Base-by-base conservation (phyloP, 1,139 yeast species). In the Sugiyamaella xylanicola region DNA sequence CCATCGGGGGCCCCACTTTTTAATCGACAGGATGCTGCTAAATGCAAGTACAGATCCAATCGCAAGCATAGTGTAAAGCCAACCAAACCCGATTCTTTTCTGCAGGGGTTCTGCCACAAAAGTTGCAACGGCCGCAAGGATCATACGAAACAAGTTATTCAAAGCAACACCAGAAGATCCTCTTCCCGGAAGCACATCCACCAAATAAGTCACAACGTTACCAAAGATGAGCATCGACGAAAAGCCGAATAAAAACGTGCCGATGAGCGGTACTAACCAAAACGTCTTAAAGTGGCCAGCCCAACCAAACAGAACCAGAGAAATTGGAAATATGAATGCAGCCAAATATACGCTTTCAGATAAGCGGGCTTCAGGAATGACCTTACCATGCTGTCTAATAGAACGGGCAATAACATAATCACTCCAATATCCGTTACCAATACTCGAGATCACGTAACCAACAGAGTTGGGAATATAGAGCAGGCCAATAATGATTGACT, bases 151-250 rank as follows among this genome's bases (percentile, higher is more conserved):
- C 58, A 90, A 77, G 65, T 89, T 90, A 65, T 87, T 89, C 56
- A 90, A 70, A 0, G 96, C 96, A 44, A 89, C 89, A 0, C 95
- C 96, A 0, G 95, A 87, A 3, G 96, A 92, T 40, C 96, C 96
- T 64, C 86, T 79, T 0, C 96, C 96, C 0, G 96, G 96, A 51
- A 90, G 76, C 0, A 91, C 83, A 68, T 90, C 96, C 1, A 90
- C 92, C 57, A 90, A 73, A 67, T 88, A 90, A 0, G 96, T 88
- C 3, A 86, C 82, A 0, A 91, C 85, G 7, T 89, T 83, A 1
- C 95, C 95, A 61, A 88, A 87, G 5, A 87, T 83, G 71, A 89
- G 81, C 95, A 89, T 87, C 21, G 90, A 83, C 0, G 93, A 87
- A 67, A 86, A 82, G 0, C 97, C 97, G 69, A 86, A 87, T 4